phyloP scores from a whole-genome alignment of 148 eudicot genomes.

The Diospyros lotus region DNA sequence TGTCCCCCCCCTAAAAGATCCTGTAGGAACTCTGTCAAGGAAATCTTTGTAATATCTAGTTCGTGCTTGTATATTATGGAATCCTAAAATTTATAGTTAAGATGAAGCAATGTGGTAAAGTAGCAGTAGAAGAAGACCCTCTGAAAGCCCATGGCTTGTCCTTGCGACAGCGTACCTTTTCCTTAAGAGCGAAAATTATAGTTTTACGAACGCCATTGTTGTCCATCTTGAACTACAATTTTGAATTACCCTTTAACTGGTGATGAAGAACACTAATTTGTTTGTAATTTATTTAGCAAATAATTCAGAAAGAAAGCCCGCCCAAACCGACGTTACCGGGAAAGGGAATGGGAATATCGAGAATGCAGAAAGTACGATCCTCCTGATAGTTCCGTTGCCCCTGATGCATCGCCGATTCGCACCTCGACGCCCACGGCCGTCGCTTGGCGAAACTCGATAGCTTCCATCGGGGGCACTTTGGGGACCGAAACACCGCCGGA shows the following conservation, averaged over 20 bases:
- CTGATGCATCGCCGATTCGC: constrained; percentile 58
- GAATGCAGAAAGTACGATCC: constrained; percentile 76
- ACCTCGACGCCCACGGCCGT: constrained; percentile 29
- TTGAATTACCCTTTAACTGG: background rate
- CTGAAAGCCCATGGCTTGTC: background rate
- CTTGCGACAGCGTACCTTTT: background rate
- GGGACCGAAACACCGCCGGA: constrained; percentile 87
- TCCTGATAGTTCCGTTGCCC: constrained; percentile 78
- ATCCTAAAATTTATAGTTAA: background rate
- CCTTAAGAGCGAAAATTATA: background rate
- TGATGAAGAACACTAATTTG: background rate
- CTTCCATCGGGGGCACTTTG: constrained; percentile 94
- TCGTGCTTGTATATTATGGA: background rate
- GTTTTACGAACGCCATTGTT: background rate
- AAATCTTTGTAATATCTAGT: background rate
- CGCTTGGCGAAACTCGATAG: constrained; percentile 34
- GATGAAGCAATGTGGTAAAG: too few relatives aligned
- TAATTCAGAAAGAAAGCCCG: background rate
- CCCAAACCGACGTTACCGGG: constrained; percentile 43
- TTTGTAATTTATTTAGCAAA: background rate
- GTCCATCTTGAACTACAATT: background rate
- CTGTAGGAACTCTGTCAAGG: background rate
- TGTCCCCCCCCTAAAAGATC: background rate
- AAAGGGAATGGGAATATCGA: constrained; percentile 78
- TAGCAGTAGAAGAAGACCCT: background rate